Evolutionary conservation across 1,139 yeast genomes (phyloP).

Genomic region (Yamadazyma conglobata): DNA sequence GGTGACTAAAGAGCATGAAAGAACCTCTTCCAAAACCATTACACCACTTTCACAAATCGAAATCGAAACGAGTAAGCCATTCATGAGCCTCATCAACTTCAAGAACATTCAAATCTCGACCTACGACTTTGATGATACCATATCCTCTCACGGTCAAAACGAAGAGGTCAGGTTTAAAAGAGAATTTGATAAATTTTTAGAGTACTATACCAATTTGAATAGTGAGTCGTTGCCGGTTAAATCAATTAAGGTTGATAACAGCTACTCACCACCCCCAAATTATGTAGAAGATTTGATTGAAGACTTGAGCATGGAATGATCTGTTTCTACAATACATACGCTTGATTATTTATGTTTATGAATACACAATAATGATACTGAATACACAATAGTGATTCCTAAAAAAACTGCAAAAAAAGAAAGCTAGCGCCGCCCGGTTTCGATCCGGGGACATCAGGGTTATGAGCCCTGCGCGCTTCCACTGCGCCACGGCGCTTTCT

Average conservation of each 20-base stretch:
- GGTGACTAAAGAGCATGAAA: not conserved
- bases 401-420: slow-evolving; percentile 16
- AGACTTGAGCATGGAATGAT: slow-evolving; percentile 1
- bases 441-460: slow-evolving; percentile 99
- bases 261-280: slow-evolving; percentile 1
- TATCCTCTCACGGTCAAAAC: not conserved
- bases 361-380: not conserved
- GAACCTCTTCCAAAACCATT: not conserved
- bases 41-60: slow-evolving; percentile 58
- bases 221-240: slow-evolving; percentile 6
- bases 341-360: slow-evolving; percentile 1
- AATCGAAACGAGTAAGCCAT: slow-evolving; percentile 62
- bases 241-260: slow-evolving; percentile 6
- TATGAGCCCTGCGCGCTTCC: slow-evolving; percentile 99
- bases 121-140: slow-evolving; percentile 17
- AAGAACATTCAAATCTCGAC: slow-evolving; percentile 31
- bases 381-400: not conserved
- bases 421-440: slow-evolving; percentile 94
- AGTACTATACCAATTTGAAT: slow-evolving; percentile 5
- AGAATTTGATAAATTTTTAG: slow-evolving; percentile 9
- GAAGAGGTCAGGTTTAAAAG: not conserved
- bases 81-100: slow-evolving; percentile 45
- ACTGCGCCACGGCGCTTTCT: slow-evolving; percentile 90
- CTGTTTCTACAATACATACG: too few relatives aligned
- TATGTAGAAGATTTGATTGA: slow-evolving; percentile 3